phyloP scores from a whole-genome alignment of 169 alveolate genomes.

The Eimeria maxima region DNA sequence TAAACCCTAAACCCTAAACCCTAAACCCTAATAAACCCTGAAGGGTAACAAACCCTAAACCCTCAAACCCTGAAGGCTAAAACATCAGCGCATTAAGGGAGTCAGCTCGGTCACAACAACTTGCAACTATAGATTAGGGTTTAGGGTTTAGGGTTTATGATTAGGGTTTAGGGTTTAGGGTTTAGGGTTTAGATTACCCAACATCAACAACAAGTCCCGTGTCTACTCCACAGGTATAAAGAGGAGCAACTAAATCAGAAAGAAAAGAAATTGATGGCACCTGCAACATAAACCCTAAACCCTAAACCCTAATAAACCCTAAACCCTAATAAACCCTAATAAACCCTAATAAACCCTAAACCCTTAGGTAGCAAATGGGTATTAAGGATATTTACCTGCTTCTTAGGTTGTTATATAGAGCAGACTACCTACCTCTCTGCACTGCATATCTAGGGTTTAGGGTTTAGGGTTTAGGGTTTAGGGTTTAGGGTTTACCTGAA shows the following conservation, averaged over 20 bases:
- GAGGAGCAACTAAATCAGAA: constrained; percentile 66
- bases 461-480: constrained; percentile 30
- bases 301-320: constrained; percentile 19
- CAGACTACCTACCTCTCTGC: too few species aligned
- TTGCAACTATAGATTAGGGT: neutral
- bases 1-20: too few species aligned
- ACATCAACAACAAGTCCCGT: constrained; percentile 74
- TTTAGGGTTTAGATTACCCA: constrained; percentile 69
- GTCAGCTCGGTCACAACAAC: too few species aligned
- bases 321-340: too few species aligned
- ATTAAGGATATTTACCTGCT: too few species aligned
- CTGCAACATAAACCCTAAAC: constrained; percentile 10
- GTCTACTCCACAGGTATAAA: constrained; percentile 78
- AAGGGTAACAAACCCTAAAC: neutral
- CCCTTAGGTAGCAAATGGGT: too few species aligned
- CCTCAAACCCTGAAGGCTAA: too few species aligned
- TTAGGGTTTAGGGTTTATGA: neutral
- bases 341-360: constrained; percentile 16
- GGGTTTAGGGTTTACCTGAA: constrained; percentile 29
- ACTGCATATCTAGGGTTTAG: constrained; percentile 27
- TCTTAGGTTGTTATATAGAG: too few species aligned
- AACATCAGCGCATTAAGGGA: too few species aligned
- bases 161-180: constrained; percentile 37
- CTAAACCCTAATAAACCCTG: too few species aligned
- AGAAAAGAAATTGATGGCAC: constrained; percentile 26